Evolutionary conservation across 75 land plant genomes (phyloP), one percentile per base, ranked within the genome.

Genomic region (Pinus taeda): DNA sequence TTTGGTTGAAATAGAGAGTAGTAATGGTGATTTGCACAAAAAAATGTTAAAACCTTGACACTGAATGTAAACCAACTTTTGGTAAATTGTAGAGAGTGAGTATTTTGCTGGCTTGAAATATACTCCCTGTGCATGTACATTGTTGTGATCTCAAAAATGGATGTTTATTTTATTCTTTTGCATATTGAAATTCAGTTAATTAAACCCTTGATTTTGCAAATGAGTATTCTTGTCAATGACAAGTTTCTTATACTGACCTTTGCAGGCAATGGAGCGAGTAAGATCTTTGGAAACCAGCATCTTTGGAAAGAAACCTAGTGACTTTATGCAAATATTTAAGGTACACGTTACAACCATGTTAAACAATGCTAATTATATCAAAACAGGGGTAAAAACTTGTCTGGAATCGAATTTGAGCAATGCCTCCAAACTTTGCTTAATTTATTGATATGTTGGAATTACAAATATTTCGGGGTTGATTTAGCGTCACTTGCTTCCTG

Each of bases 291-390:
- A 96, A 75, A 78, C 86, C 60, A 84, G 93, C 67, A 86, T 92
- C 21, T 96, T 96, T 79, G 93, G 90, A 80, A 96, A 87, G 85
- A 93, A 92, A 75, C 95, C 98, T 2, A 79, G 91, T 63, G 99
- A 96, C 69, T 90, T 96, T 45, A 88, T 96, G 89, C 97, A 96
- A 81, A 96, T 96, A 60, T 87, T 95, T 72, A 95, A 95, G 96
- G 98, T 26, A 26, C 26, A 26, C 26, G 26, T 26, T 95, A 80
- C 26, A 69, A 64, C 67, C 2, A 22, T 60, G 36, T 39, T 69
- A 17, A 37, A 62, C 65, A 24, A 62, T 26, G 49, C 45, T 37
- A 36, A 67, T 39, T 15, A 37, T 9, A 20, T 8, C 39, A 36
- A 22, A 69, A 39, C 8, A 69, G 71, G 71, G 21, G 20, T 22